Evolutionary conservation across 257 asterid genomes (phyloP).

Genomic region (Craterostigma plantagineum): DNA sequence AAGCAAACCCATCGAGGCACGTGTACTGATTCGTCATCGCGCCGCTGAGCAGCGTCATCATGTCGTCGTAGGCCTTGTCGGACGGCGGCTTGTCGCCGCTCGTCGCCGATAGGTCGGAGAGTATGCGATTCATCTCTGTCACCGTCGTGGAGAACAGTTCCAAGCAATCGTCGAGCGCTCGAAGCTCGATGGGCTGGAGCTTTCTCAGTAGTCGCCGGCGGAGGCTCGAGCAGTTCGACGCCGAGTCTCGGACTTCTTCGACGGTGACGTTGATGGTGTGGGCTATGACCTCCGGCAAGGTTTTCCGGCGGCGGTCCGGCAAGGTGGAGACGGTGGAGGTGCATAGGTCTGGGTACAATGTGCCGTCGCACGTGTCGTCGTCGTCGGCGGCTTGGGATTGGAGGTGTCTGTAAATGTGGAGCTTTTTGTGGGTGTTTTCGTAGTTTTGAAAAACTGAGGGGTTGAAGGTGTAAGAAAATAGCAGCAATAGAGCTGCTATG

Average conservation of each 20-base stretch:
- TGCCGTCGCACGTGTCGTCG: constrained; percentile 54
- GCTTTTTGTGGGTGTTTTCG: constrained; percentile 8
- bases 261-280: constrained; percentile 48
- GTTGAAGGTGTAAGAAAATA: constrained; percentile 1
- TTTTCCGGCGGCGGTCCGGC: constrained; percentile 43
- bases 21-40: constrained; percentile 90
- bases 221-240: constrained; percentile 34
- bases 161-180: constrained; percentile 68
- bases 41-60: constrained; percentile 71
- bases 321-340: constrained; percentile 39
- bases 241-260: constrained; percentile 32
- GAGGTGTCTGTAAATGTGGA: constrained; percentile 30
- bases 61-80: constrained; percentile 25
- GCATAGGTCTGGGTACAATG: constrained; percentile 62
- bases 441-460: constrained; percentile 2
- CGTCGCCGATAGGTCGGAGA: constrained; percentile 22
- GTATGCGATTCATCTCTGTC: constrained; percentile 21
- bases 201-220: constrained; percentile 26
- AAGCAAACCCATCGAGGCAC: constrained; percentile 86
- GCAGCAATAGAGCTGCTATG: constrained; percentile 1
- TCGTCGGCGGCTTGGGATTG: constrained; percentile 26
- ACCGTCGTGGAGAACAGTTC: constrained; percentile 48
- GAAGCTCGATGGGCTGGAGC: constrained; percentile 35
- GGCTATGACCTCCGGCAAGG: constrained; percentile 57
- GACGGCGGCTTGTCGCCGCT: no score